Evolutionary conservation across 2,329 filamentous ascomycete species (phyloP).

Genomic region (Pseudonectria foliicola): DNA sequence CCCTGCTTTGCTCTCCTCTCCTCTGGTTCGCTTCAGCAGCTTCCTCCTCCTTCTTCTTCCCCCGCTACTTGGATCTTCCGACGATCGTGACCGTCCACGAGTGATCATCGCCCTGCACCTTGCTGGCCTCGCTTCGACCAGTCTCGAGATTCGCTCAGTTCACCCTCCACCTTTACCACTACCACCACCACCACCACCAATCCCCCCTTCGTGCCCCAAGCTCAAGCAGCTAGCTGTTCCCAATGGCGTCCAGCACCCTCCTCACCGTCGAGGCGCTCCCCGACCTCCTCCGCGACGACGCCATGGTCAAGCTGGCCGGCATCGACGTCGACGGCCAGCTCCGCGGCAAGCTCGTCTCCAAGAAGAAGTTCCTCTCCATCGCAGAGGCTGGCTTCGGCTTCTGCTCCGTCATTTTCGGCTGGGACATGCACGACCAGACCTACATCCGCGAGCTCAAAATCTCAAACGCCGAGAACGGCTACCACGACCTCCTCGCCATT

Average conservation of each 20-base stretch:
- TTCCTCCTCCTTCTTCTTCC: neutral
- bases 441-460: conserved; percentile 80
- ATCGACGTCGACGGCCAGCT: conserved; percentile 82
- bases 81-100: neutral
- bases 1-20: conserved; percentile 1
- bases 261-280: conserved; percentile 60
- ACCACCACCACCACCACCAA: too few relatives aligned
- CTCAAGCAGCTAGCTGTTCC: conserved; percentile 7
- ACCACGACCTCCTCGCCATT: conserved; percentile 75
- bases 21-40: neutral
- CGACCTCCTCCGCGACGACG: conserved; percentile 61
- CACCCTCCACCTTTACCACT: too few relatives aligned
- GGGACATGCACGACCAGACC: conserved; percentile 94
- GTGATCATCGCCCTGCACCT: neutral
- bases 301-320: conserved; percentile 79
- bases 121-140: too few relatives aligned
- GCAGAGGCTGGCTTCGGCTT: conserved; percentile 81
- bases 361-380: conserved; percentile 85
- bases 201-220: neutral
- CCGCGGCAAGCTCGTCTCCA: conserved; percentile 84
- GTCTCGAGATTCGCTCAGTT: too few relatives aligned
- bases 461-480: conserved; percentile 87
- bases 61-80: neutral
- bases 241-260: conserved; percentile 21
- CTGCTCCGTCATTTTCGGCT: conserved; percentile 90